phyloP scores from a whole-genome alignment of 2,329 filamentous ascomycete genomes.

The Chrysoporthe cubensis region DNA sequence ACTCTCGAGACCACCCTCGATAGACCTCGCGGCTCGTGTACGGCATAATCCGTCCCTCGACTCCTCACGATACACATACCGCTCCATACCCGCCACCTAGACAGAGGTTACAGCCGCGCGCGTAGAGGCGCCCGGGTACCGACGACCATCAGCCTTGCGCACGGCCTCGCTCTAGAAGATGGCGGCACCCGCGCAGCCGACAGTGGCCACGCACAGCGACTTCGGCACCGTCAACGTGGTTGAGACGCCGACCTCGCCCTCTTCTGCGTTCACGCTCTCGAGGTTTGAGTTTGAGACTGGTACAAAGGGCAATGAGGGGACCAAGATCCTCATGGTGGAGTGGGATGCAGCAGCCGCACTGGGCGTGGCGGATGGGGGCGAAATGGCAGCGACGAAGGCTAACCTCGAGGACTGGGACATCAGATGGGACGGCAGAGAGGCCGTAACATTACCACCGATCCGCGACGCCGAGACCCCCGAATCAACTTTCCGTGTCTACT shows the following conservation, averaged over 20 bases:
- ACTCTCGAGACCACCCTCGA: conserved; percentile 4
- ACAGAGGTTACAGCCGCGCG: conserved; percentile 24
- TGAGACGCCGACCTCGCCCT: conserved; percentile 49
- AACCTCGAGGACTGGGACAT: conserved; percentile 65
- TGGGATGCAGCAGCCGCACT: conserved; percentile 62
- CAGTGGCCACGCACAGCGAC: conserved; percentile 19
- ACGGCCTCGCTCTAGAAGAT: conserved; percentile 18
- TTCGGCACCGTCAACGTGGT: conserved; percentile 34
- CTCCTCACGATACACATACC: conserved; percentile 1
- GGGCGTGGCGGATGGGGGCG: conserved; percentile 7
- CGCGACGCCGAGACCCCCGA: conserved; percentile 55
- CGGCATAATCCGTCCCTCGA: conserved; percentile 1
- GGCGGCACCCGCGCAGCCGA: conserved; percentile 24
- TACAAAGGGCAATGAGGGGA: conserved; percentile 73
- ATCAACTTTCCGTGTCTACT: conserved; percentile 70
- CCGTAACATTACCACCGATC: conserved; percentile 64
- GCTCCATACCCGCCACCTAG: not conserved
- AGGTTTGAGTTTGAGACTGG: conserved; percentile 86
- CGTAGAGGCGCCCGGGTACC: conserved; percentile 21
- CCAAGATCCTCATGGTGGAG: conserved; percentile 91
- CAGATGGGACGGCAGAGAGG: conserved; percentile 78
- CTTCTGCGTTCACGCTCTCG: conserved; percentile 62
- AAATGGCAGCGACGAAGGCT: conserved; percentile 6
- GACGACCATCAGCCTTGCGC: conserved; percentile 17
- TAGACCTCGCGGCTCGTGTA: not conserved